Conservation (phyloP, 2,329 filamentous ascomycete genomes). For the Gremmenia infestans region DNA sequence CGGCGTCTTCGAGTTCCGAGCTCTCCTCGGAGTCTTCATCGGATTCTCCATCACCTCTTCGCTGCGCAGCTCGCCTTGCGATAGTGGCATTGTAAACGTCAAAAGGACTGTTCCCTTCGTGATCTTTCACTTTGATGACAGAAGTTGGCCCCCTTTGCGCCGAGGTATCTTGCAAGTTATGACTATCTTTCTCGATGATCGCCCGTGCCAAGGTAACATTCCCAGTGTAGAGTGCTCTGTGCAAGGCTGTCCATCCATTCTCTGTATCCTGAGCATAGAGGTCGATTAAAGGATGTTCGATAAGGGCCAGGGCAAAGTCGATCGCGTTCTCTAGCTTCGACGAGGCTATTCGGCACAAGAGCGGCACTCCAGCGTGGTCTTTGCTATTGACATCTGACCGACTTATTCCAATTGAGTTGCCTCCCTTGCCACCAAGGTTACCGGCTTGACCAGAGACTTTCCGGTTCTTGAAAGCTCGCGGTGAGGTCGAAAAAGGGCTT, state of each 20-base stretch:
- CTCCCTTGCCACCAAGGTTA: conserved; percentile 41
- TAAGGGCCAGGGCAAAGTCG: conserved; percentile 70
- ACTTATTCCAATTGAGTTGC: conserved; percentile 36
- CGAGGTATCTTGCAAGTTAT: conserved; percentile 53
- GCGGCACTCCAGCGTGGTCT: conserved; percentile 74
- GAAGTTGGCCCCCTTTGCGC: conserved; percentile 58
- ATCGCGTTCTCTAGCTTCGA: conserved; percentile 65
- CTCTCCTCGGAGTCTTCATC: conserved; percentile 48
- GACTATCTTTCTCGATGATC: conserved; percentile 70
- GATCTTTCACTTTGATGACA: conserved; percentile 91
- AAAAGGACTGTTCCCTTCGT: conserved; percentile 90
- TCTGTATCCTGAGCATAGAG: conserved; percentile 83
- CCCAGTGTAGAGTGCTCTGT: conserved; percentile 83
- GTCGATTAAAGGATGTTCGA: conserved; percentile 79
- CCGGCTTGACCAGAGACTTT: conserved; percentile 48
- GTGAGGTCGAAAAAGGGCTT: conserved; percentile 40
- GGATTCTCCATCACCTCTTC: conserved; percentile 23
- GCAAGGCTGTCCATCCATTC: conserved; percentile 93
- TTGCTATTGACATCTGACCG: conserved; percentile 76
- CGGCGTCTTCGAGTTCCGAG: conserved; percentile 33
- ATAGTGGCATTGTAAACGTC: conserved; percentile 90
- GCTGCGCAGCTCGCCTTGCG: conserved; percentile 62
- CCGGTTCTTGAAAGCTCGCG: conserved; percentile 46
- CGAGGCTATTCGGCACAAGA: conserved; percentile 80
- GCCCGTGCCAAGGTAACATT: conserved; percentile 82